Evolutionary conservation across 2,329 filamentous ascomycete genomes (phyloP), one percentile per base, ranked within the genome.

Genomic region (Thyridium curvatum): DNA sequence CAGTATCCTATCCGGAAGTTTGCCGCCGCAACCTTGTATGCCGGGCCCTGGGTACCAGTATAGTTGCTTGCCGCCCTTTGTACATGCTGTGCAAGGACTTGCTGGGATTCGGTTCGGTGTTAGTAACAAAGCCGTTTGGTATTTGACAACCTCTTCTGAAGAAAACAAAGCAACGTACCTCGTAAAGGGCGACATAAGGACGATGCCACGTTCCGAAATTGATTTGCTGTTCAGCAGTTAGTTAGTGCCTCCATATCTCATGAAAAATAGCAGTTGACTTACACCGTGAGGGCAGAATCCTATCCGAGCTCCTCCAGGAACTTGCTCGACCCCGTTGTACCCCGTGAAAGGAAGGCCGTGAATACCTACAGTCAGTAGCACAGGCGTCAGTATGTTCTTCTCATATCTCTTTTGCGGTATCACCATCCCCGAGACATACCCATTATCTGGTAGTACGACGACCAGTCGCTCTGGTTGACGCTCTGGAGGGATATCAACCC

Each of bases 171-270:
- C 30, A 12, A n/a, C 55, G 10, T 54, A 74, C 71, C 62, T 80
- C 76, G 40, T 64, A 77, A 6, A 79, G 59, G 8, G 67, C 58
- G 32, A 77, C 49, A 42, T 72, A 79, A 4, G 73, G 68, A 6
- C 74, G 69, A 52, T 81, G 76, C 76, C 73, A 79, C 14, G 68
- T 55, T 7, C 66, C 50, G 45, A 77, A 74, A 17, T 69, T 51
- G n/a, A 62, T 55, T 51, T 74, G 67, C 71, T 72, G 31, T 36
- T 15, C 40, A 36, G 30, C 35, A 26, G 16, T 8, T 18, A 35
- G 32, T 15, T n/a, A 30, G 2, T 13, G 16, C 18, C n/a, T n/a
- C n/a, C n/a, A n/a, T 26, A 12, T 13, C 9, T n/a, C 12, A 33
- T 26, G 26, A 14, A 4, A 13, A 35, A 21, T 12, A 26, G 37